Evolutionary conservation across 257 asterid genomes (phyloP).

Genomic region (Nicotiana paniculata): DNA sequence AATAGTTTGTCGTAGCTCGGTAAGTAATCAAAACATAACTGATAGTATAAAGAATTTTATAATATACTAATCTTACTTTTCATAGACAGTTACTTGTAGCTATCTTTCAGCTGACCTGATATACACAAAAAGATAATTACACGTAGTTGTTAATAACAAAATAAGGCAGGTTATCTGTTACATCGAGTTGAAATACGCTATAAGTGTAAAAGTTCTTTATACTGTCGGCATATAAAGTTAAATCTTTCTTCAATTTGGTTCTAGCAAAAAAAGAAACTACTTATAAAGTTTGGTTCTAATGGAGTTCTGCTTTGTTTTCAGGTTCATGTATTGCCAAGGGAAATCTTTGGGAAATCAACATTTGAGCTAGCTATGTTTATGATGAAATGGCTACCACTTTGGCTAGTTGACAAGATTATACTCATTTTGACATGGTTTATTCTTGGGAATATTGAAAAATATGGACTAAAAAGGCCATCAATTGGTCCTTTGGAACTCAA

Average conservation of each 20-base stretch:
- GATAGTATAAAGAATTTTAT: not conserved
- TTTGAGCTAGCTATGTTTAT: constrained; percentile 22
- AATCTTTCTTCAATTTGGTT: too few relatives aligned
- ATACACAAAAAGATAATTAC: not conserved
- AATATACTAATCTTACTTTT: not conserved
- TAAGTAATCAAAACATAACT: constrained; percentile 3
- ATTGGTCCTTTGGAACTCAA: constrained; percentile 26
- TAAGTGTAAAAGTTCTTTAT: too few relatives aligned
- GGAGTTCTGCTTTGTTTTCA: not conserved
- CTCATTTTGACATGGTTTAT: constrained; percentile 17
- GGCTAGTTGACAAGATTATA: constrained; percentile 22
- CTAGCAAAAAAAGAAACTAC: not conserved
- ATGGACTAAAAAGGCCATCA: constrained; percentile 18
- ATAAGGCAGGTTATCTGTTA: not conserved
- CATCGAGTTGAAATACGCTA: not conserved
- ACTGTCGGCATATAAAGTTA: too few relatives aligned
- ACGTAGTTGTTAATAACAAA: not conserved
- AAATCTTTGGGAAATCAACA: constrained; percentile 23
- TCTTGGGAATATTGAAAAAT: constrained; percentile 20
- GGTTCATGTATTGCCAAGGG: constrained; percentile 33
- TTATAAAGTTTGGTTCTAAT: not conserved
- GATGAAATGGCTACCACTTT: constrained; percentile 27
- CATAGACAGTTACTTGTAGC: not conserved
- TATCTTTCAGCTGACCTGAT: not conserved
- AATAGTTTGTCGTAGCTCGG: constrained; percentile 18